Conservation (phyloP, 192 early-diverging fungal species). For the Coemansia sp. region DNA sequence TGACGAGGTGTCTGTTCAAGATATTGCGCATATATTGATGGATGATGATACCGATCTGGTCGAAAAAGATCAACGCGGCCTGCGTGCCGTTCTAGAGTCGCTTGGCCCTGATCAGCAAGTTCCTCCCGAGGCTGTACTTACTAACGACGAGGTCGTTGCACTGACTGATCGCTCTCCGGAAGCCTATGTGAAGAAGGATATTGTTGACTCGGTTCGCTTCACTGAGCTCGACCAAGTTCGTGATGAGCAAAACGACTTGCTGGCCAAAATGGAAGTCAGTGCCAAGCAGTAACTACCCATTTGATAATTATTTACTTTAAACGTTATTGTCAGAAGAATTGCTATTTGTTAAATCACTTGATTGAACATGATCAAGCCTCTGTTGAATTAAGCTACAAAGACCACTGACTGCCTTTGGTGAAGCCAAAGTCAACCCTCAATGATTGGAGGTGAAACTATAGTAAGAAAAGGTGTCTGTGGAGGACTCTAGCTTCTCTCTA, state of each 20-base stretch:
- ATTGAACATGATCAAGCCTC: too few species aligned
- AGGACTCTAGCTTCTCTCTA: too few species aligned
- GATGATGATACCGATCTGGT: conserved; percentile 71
- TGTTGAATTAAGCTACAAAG: not conserved
- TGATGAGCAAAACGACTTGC: conserved; percentile 46
- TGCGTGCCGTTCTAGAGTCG: conserved; percentile 19
- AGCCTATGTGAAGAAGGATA: conserved; percentile 23
- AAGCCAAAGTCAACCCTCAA: not conserved
- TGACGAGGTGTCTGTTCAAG: conserved; percentile 59
- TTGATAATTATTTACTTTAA: not conserved
- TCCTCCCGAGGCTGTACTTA: conserved; percentile 32
- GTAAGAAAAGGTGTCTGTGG: not conserved
- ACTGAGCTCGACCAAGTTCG: conserved; percentile 23
- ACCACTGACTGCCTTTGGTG: not conserved
- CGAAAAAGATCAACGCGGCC: conserved; percentile 28
- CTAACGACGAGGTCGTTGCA: conserved; percentile 24
- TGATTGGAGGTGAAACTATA: not conserved
- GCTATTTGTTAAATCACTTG: too few species aligned
- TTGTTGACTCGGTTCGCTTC: conserved; percentile 14
- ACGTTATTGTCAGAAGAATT: not conserved
- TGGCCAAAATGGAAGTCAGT: conserved; percentile 30
- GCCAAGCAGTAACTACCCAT: not conserved
- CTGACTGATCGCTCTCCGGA: conserved; percentile 42
- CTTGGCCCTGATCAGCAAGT: conserved; percentile 26
- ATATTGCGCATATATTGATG: conserved; percentile 74